Evolutionary conservation across 2,329 filamentous ascomycete species (phyloP).

Genomic region (Colletotrichum sojae): DNA sequence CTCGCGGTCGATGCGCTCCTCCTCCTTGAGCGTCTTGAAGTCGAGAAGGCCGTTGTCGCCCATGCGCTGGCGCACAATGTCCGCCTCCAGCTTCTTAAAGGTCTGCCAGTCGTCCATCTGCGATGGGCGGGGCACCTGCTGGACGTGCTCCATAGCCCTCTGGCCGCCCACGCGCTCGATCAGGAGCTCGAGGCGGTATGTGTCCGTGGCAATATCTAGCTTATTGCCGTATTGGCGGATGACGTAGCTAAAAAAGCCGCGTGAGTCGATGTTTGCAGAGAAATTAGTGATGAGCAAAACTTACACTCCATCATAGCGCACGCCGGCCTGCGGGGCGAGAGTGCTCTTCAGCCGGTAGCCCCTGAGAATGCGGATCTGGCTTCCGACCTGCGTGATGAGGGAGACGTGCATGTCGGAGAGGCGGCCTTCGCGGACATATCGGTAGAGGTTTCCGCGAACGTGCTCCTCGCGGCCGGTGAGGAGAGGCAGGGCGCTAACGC

Average conservation of each 20-base stretch:
- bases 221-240: constrained; percentile 63
- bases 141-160: constrained; percentile 57
- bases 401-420: constrained; percentile 62
- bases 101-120: constrained; percentile 70
- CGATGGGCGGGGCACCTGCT: constrained; percentile 65
- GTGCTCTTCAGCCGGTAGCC: constrained; percentile 65
- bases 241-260: constrained; percentile 57
- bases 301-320: constrained; percentile 72
- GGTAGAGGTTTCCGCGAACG: constrained; percentile 49
- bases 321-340: constrained; percentile 65
- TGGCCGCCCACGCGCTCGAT: constrained; percentile 62
- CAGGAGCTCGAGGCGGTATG: constrained; percentile 60
- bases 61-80: constrained; percentile 38
- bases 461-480: constrained; percentile 66
- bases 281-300: constrained; percentile 43
- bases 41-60: constrained; percentile 38
- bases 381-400: constrained; percentile 64
- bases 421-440: constrained; percentile 62
- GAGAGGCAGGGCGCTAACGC: constrained; percentile 63
- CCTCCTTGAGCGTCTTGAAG: constrained; percentile 40
- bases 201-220: constrained; percentile 54
- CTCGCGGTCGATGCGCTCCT: constrained; percentile 39
- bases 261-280: constrained; percentile 1
- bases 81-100: constrained; percentile 56
- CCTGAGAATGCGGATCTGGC: constrained; percentile 66